Base-by-base conservation (phyloP, 2,329 filamentous ascomycete genomes). In the Colletotrichum euphorbiae region DNA sequence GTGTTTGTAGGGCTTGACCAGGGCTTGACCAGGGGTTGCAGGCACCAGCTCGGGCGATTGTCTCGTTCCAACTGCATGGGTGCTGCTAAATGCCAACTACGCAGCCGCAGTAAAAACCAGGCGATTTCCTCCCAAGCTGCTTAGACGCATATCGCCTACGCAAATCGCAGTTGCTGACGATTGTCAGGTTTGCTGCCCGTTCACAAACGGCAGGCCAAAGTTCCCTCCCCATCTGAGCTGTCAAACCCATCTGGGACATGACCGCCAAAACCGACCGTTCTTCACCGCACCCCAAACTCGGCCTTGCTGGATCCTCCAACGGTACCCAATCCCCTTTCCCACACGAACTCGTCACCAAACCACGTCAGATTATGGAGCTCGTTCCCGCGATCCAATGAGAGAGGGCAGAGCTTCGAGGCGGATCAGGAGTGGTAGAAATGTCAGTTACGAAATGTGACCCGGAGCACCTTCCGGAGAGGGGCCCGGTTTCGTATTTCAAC, bases 401-500 rank as follows among this genome's bases (percentile, higher is more conserved):
- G 9, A 4, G 12, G 19, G 12, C 21, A 31, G 15, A 17, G 43
- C 15, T 3, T 15, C 33, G 21, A n/a, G 40, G 50, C 48, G 17
- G 21, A 50, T n/a, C 55, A 43, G 24, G 38, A 42, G 17, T 38
- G 45, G 33, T 45, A 36, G 45, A 33, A 15, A 21, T 45, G 33
- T 33, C 36, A 42, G 21, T 28, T 8, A 46, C 54, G 12, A 38
- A 31, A 33, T 40, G 17, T 43, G 42, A 31, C 11, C 64, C 59
- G 51, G 51, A 63, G 59, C 59, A 31, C 43, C 17, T 52, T 57
- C 64, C 59, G 64, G 31, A 31, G 42, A 24, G 36, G n/a, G 40
- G 58, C 43, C 51, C 38, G 46, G 60, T 48, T 64, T 64, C 65
- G 65, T 64, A 64, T 38, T 33, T 24, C 28, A 17, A 24, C 60